Evolutionary conservation across 1,284 basidiomycete species (phyloP).

Genomic region (Naganishia sp.): DNA sequence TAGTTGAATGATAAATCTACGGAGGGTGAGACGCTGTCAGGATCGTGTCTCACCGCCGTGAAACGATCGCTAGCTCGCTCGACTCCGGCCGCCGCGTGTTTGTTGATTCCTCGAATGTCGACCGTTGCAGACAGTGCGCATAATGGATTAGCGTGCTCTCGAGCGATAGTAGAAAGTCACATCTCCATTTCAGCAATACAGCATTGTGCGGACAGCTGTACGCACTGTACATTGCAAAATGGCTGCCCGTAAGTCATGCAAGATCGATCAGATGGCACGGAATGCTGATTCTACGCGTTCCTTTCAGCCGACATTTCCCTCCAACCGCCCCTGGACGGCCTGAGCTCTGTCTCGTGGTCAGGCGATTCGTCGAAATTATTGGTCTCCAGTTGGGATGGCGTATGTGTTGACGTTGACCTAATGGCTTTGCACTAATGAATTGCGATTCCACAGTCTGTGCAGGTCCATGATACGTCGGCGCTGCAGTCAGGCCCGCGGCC

Average conservation of each 20-base stretch:
- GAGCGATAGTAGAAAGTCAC: no score
- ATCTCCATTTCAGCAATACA: background rate
- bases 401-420: conserved; percentile 54
- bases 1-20: conserved; percentile 19
- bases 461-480: conserved; percentile 67
- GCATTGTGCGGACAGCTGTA: background rate
- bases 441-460: conserved; percentile 61
- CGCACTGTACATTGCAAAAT: background rate
- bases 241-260: conserved; percentile 12
- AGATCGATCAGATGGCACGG: background rate
- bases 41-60: no score
- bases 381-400: conserved; percentile 85
- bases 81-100: background rate
- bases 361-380: conserved; percentile 75
- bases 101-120: no score
- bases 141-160: no score
- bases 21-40: no score
- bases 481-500: conserved; percentile 65
- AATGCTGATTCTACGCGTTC: background rate
- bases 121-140: no score
- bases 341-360: conserved; percentile 79
- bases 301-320: conserved; percentile 43
- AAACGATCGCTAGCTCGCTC: background rate
- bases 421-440: conserved; percentile 26
- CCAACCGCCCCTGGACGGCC: conserved; percentile 77